Evolutionary conservation across 2,329 filamentous ascomycete genomes (phyloP).

Genomic region (Alternaria novae-zelandiae): DNA sequence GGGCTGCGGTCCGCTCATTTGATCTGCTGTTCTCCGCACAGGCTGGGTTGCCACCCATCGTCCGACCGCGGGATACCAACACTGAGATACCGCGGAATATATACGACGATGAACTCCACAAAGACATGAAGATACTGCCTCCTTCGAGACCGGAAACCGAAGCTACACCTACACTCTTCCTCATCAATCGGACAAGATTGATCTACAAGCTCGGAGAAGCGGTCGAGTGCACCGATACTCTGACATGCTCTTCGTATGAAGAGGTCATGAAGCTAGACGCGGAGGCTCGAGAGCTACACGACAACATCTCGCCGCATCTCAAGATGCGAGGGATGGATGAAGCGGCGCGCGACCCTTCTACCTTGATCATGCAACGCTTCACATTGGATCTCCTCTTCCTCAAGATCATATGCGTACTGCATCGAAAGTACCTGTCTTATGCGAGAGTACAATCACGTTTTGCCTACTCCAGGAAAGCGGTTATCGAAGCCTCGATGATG

Average conservation of each 20-base stretch:
- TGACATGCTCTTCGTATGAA: constrained; percentile 67
- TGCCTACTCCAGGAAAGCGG: constrained; percentile 80
- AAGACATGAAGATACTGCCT: constrained; percentile 71
- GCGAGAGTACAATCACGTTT: constrained; percentile 79
- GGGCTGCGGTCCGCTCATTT: constrained; percentile 73
- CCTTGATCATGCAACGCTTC: constrained; percentile 79
- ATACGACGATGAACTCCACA: constrained; percentile 80
- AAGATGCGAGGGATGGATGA: constrained; percentile 77
- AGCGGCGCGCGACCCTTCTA: constrained; percentile 71
- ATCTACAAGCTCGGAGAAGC: constrained; percentile 74
- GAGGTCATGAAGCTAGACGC: constrained; percentile 66
- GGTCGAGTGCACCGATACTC: constrained; percentile 69
- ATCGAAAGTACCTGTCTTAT: constrained; percentile 83
- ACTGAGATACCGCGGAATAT: constrained; percentile 77
- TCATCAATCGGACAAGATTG: constrained; percentile 75
- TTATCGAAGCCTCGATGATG: constrained; percentile 85
- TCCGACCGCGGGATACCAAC: constrained; percentile 76
- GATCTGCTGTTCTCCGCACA: constrained; percentile 82
- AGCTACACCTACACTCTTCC: constrained; percentile 77
- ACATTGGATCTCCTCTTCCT: constrained; percentile 85
- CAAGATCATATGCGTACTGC: constrained; percentile 86
- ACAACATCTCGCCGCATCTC: constrained; percentile 79
- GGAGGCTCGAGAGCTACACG: constrained; percentile 62
- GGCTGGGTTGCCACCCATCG: constrained; percentile 66
- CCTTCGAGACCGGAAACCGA: constrained; percentile 71